Percentiles rank a stretch among this genome's conserved stretches.
These are phyloP conservation scores for Cladosporium cucumerinum DNA, from an alignment of 2,329 filamentous ascomycete species.

Conservation along the genomic window DNA sequence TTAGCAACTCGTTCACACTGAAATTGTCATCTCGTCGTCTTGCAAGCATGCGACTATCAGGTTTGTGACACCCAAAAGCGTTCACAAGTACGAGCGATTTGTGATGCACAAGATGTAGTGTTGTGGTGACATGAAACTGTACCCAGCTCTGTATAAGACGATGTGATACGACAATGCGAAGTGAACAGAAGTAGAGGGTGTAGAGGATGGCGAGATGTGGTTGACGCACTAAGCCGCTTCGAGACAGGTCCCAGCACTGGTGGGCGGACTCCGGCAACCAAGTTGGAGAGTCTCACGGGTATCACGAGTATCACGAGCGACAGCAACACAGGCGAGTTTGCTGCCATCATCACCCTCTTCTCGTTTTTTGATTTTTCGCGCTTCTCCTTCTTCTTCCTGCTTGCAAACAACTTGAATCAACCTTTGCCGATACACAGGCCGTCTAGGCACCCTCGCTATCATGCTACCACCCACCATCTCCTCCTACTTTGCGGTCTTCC, in stretches of 20 bases:
- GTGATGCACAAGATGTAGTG: not conserved
- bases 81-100: not conserved
- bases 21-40: not conserved
- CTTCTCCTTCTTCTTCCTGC: not conserved
- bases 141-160: not conserved
- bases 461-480: conserved; percentile 20
- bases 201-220: not conserved
- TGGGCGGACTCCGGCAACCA: conserved; percentile 7
- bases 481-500: conserved; percentile 23
- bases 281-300: conserved; percentile 9
- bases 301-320: conserved; percentile 12
- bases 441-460: not conserved
- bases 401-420: not conserved
- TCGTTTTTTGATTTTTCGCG: conserved; percentile 9
- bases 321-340: conserved; percentile 1
- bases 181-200: not conserved
- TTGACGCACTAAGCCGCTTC: conserved; percentile 1
- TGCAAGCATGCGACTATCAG: not conserved
- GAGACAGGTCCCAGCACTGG: not conserved
- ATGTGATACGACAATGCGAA: not conserved
- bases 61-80: not conserved
- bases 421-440: not conserved
- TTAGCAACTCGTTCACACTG: not conserved
- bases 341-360: not conserved
- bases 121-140: not conserved